Evolutionary conservation across 345 rosid species (phyloP).

Genomic region (Aegle marmelos): DNA sequence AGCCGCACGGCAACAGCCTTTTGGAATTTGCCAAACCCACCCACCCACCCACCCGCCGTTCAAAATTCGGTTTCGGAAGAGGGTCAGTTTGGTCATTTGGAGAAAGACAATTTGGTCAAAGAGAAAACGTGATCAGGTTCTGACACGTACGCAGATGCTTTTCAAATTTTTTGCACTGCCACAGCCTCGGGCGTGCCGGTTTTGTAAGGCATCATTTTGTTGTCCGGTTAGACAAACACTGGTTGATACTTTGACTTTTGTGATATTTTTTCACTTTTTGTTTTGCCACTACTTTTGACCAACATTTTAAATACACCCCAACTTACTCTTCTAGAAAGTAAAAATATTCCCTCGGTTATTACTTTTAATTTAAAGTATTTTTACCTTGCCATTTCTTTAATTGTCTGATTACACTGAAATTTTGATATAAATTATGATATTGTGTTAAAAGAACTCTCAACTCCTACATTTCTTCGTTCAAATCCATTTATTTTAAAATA

Average conservation of each 20-base stretch:
- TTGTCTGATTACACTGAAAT: no score
- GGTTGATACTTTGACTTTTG: slow-evolving; percentile 31
- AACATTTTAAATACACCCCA: background rate
- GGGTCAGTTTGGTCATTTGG: slow-evolving; percentile 14
- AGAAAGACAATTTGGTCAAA: slow-evolving; percentile 32
- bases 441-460: no score
- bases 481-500: no score
- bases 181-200: slow-evolving; percentile 31
- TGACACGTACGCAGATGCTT: slow-evolving; percentile 12
- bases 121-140: background rate
- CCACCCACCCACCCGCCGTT: background rate
- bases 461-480: no score
- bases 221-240: slow-evolving; percentile 32
- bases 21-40: background rate
- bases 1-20: background rate
- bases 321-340: background rate
- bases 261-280: background rate
- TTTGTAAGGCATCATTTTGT: slow-evolving; percentile 34
- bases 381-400: no score
- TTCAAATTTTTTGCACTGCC: slow-evolving; percentile 4
- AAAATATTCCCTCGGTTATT: background rate
- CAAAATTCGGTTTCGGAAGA: fast-evolving
- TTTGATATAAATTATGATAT: no score
- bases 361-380: no score
- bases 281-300: slow-evolving; percentile 29